Conservation (phyloP, 768 basidiomycete species). For the Lentinus brumalis region DNA sequence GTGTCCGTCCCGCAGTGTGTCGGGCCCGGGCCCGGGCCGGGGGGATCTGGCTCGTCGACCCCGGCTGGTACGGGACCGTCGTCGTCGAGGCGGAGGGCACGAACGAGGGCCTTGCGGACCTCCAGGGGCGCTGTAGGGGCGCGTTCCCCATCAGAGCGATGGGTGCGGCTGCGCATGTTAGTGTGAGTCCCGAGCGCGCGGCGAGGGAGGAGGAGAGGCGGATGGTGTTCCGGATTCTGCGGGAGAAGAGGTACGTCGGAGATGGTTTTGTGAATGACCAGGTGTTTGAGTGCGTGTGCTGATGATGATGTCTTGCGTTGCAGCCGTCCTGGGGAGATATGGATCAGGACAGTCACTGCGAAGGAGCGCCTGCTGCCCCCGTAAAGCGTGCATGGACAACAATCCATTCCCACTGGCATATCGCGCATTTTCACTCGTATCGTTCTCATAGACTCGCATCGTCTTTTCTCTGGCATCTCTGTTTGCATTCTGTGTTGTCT, state of each 20-base stretch:
- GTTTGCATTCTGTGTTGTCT: neutral
- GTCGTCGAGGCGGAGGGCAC: slow-evolving; percentile 88
- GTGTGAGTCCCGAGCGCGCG: slow-evolving; percentile 28
- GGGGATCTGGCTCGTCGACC: slow-evolving; percentile 63
- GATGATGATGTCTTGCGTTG: slow-evolving; percentile 6
- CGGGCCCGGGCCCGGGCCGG: slow-evolving; percentile 45
- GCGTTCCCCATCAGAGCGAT: slow-evolving; percentile 64
- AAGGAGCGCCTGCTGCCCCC: slow-evolving; percentile 58
- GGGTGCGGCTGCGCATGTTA: slow-evolving; percentile 22
- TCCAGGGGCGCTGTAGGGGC: slow-evolving; percentile 72
- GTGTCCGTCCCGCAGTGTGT: slow-evolving; percentile 30
- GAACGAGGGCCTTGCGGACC: slow-evolving; percentile 78
- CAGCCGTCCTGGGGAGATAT: slow-evolving; percentile 76
- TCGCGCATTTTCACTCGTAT: too few relatives aligned
- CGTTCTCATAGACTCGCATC: neutral
- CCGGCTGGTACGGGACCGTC: slow-evolving; percentile 82
- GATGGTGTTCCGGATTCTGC: slow-evolving; percentile 68
- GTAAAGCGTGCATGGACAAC: neutral
- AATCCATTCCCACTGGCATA: neutral
- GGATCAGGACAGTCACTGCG: slow-evolving; percentile 64
- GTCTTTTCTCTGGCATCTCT: neutral
- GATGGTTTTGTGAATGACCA: neutral
- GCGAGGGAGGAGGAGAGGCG: slow-evolving; percentile 45
- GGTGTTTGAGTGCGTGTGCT: neutral
- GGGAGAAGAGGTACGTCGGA: slow-evolving; percentile 72